These are phyloP conservation scores for Macrolepiota albuminosa DNA, from an alignment of 768 basidiomycete genomes.

Conservation along the genomic window DNA sequence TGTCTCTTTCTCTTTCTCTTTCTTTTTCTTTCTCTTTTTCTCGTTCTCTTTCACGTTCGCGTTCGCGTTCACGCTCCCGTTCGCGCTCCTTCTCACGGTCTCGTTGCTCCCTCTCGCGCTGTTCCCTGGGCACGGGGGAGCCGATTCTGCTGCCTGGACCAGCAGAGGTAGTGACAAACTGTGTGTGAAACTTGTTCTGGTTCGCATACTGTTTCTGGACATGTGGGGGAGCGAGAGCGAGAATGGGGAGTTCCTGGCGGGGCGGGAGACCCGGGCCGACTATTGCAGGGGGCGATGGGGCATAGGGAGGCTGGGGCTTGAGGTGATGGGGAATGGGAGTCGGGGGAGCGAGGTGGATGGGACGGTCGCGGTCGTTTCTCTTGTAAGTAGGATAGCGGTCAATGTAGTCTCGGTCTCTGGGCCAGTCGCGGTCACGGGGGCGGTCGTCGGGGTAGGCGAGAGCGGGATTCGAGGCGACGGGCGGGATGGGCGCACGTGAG, in stretches of 20 bases:
- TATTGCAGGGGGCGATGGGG: neutral
- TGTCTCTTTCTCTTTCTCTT: neutral
- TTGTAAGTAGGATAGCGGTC: neutral
- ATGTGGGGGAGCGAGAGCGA: conserved; percentile 4
- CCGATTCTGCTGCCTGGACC: conserved; percentile 13
- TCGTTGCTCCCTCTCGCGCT: conserved; percentile 1
- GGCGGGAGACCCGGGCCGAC: conserved; percentile 7
- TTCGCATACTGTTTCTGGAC: conserved; percentile 20
- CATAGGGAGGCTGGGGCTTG: neutral
- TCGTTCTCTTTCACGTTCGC: conserved; percentile 3
- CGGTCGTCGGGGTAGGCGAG: conserved; percentile 5
- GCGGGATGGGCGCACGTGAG: neutral
- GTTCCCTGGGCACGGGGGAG: conserved; percentile 11
- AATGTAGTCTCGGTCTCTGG: conserved; percentile 6
- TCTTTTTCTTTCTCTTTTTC: neutral
- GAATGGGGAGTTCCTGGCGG: conserved; percentile 6
- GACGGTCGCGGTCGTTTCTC: neutral
- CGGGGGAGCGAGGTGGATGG: neutral
- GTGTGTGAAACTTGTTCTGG: conserved; percentile 26
- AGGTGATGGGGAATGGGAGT: neutral
- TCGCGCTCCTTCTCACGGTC: neutral
- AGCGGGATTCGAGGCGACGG: conserved; percentile 6
- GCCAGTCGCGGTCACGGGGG: conserved; percentile 8
- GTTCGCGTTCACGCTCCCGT: neutral
- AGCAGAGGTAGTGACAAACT: conserved; percentile 18